These are phyloP conservation scores for Phaffomyces thermotolerans DNA, from an alignment of 805 yeast genomes.

Conservation along the genomic window DNA sequence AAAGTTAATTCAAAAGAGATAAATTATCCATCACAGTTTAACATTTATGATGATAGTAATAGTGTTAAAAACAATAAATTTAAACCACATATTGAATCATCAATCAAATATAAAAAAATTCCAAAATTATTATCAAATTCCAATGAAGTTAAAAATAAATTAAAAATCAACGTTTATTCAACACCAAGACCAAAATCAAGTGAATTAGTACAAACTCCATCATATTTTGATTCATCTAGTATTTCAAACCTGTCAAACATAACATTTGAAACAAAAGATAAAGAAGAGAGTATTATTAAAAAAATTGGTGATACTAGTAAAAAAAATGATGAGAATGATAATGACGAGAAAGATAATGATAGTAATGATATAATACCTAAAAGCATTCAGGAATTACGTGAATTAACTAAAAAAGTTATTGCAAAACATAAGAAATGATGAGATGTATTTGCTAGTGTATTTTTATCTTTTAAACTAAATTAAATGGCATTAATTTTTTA, in stretches of 20 bases:
- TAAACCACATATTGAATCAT: slow-evolving; percentile 15
- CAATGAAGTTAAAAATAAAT: slow-evolving; percentile 7
- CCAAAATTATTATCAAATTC: slow-evolving; percentile 17
- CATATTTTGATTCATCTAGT: slow-evolving; percentile 19
- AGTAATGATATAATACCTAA: slow-evolving; percentile 11
- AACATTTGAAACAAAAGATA: slow-evolving; percentile 19
- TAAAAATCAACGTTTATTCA: slow-evolving; percentile 18
- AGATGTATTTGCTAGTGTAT: too few species aligned
- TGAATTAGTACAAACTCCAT: slow-evolving; percentile 23
- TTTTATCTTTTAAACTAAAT: too few species aligned
- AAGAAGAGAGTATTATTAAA: slow-evolving; percentile 2
- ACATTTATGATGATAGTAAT: neutral
- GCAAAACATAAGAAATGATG: slow-evolving; percentile 16
- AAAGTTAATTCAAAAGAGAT: slow-evolving; percentile 2
- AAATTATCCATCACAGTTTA: slow-evolving; percentile 3
- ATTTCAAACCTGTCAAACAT: slow-evolving; percentile 21
- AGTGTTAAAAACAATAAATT: neutral
- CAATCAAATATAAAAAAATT: slow-evolving; percentile 13
- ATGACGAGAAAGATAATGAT: neutral
- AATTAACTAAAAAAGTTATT: slow-evolving; percentile 19
- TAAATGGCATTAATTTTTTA: too few species aligned
- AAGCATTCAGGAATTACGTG: slow-evolving; percentile 19
- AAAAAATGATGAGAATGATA: neutral
- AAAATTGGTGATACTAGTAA: neutral
- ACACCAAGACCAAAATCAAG: slow-evolving; percentile 26